phyloP scores from a whole-genome alignment of 148 eudicot genomes.

The Pharnaceum exiguum region DNA sequence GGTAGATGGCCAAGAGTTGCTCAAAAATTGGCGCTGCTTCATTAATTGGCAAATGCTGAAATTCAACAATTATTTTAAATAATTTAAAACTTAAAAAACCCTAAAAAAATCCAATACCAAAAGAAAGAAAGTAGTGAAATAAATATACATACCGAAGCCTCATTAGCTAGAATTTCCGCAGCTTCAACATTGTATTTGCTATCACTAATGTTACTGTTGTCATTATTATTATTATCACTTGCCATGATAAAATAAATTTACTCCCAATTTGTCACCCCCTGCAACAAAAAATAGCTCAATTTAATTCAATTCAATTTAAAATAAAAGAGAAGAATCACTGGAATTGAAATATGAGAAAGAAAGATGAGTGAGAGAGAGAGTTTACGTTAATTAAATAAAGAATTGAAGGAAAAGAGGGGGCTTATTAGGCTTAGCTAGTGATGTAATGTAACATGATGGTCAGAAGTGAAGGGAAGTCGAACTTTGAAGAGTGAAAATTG shows the following conservation, averaged over 20 bases:
- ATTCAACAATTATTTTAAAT: neutral
- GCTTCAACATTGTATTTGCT: slow-evolving; percentile 70
- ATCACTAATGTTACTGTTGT: slow-evolving; percentile 17
- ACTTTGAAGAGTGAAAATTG: no score
- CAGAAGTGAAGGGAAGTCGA: no score
- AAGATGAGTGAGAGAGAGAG: no score
- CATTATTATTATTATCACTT: slow-evolving; percentile 6
- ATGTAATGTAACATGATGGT: no score
- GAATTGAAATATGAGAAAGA: no score
- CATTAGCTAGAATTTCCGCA: slow-evolving; percentile 78
- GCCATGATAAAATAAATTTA: slow-evolving; percentile 24
- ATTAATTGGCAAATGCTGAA: slow-evolving; percentile 62
- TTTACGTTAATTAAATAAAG: no score
- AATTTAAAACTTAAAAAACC: neutral
- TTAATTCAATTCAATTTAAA: no score
- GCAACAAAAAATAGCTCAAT: no score
- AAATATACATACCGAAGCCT: slow-evolving; percentile 53
- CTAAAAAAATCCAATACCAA: neutral
- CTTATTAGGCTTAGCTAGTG: no score
- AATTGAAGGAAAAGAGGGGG: no score
- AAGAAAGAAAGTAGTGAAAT: neutral
- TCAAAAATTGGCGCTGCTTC: slow-evolving; percentile 83
- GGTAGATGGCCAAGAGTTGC: slow-evolving; percentile 76
- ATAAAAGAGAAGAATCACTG: no score
- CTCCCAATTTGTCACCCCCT: no score